Conservation (phyloP, 140 eudicot genomes). For the Stevia rebaudiana region DNA sequence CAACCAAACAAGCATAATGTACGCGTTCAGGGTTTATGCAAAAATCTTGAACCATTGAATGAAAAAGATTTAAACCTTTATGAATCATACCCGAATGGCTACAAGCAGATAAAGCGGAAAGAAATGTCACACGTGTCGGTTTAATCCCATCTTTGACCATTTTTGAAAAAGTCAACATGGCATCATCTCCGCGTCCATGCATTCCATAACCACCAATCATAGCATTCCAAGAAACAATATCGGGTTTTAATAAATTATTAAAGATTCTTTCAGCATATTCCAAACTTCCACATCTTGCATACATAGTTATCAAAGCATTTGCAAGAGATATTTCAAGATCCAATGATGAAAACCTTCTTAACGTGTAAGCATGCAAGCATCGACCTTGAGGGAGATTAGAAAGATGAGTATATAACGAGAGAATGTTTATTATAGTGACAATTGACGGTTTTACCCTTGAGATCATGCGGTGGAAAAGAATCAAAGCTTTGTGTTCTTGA, state of each 20-base stretch:
- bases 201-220: conserved; percentile 52
- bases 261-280: conserved; percentile 44
- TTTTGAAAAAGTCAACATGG: conserved; percentile 39
- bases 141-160: conserved; percentile 38
- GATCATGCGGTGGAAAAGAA: conserved; percentile 39
- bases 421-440: conserved; percentile 40
- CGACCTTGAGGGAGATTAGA: conserved; percentile 55
- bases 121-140: conserved; percentile 39
- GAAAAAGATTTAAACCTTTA: conserved; percentile 40
- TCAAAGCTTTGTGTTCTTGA: conserved; percentile 34
- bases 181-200: conserved; percentile 47
- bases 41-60: conserved; percentile 42
- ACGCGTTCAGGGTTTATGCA: conserved; percentile 33
- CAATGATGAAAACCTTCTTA: conserved; percentile 27
- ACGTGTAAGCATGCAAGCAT: conserved; percentile 46
- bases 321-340: conserved; percentile 33
- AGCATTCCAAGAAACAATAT: conserved; percentile 54
- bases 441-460: conserved; percentile 33
- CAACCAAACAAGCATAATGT: conserved; percentile 54
- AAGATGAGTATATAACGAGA: conserved; percentile 36
- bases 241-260: conserved; percentile 14
- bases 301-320: conserved; percentile 52
- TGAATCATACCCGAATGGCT: conserved; percentile 60
- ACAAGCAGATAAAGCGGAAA: conserved; percentile 56
- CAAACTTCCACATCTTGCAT: conserved; percentile 57